Evolutionary conservation across 2,329 filamentous ascomycete species (phyloP).

Genomic region (Beauveria sp.): DNA sequence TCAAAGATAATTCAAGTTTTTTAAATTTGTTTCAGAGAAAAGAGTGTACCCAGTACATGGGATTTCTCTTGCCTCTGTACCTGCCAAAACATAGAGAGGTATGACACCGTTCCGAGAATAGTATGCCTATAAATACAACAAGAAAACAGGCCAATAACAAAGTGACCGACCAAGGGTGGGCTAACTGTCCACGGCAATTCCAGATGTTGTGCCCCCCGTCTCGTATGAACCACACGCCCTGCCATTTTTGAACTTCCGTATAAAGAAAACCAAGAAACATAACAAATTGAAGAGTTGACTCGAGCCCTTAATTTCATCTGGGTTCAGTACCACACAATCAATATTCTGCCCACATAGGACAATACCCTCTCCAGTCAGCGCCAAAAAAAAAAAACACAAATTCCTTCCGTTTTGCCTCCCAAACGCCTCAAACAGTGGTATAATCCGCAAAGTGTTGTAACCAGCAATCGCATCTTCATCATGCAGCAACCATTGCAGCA

Average conservation of each 20-base stretch:
- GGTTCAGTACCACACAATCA: not conserved
- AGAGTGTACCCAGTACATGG: not conserved
- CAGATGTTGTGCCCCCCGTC: not conserved
- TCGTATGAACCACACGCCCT: not conserved
- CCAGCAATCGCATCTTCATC: constrained; percentile 5
- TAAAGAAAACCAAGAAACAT: not conserved
- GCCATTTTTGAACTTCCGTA: not conserved
- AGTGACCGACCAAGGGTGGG: not conserved
- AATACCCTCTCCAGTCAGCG: constrained; percentile 6
- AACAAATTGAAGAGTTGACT: not conserved
- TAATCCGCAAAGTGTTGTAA: constrained; percentile 5
- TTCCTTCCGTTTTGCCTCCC: not conserved
- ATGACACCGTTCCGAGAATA: constrained; percentile 3
- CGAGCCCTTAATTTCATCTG: not conserved
- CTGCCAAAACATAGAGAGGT: not conserved
- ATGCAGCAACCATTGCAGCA: constrained; percentile 4
- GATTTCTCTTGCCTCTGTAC: not conserved
- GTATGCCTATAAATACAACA: constrained; percentile 14
- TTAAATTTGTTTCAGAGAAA: constrained; percentile 2
- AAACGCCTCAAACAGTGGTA: constrained; percentile 8
- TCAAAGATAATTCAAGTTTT: not conserved
- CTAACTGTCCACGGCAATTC: not conserved
- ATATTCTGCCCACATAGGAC: not conserved
- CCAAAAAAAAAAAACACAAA: not conserved
- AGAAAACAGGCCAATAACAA: constrained; percentile 7